Conservation (phyloP, 768 basidiomycete species). For the Pleurotus tuoliensis region DNA sequence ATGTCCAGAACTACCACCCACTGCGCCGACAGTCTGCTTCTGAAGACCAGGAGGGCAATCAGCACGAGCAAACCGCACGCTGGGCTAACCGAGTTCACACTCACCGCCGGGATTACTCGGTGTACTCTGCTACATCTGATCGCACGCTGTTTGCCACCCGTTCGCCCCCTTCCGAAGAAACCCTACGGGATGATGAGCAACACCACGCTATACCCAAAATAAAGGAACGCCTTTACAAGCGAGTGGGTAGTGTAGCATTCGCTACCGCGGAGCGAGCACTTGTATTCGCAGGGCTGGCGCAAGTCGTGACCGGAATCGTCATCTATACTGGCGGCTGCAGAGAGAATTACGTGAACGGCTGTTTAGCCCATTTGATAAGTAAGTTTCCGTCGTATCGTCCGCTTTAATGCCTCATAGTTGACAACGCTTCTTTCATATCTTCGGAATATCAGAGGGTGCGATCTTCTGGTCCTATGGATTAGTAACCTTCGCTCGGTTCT, state of each 20-base stretch:
- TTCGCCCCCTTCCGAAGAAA: constrained; percentile 57
- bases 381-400: constrained; percentile 11
- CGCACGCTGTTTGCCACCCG: constrained; percentile 47
- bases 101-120: constrained; percentile 38
- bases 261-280: constrained; percentile 57
- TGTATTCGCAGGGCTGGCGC: constrained; percentile 67
- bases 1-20: not conserved
- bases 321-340: constrained; percentile 88
- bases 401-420: constrained; percentile 1
- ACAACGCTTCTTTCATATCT: constrained; percentile 7
- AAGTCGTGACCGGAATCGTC: constrained; percentile 66
- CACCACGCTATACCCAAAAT: constrained; percentile 9
- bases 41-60: constrained; percentile 18
- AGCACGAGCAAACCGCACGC: constrained; percentile 39
- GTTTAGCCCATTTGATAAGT: constrained; percentile 92
- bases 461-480: constrained; percentile 95
- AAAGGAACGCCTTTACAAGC: constrained; percentile 22
- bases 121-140: constrained; percentile 44
- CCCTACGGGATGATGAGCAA: constrained; percentile 40
- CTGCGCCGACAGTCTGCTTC: constrained; percentile 1
- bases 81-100: constrained; percentile 29
- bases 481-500: constrained; percentile 88
- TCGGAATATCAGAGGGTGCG: constrained; percentile 58
- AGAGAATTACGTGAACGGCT: constrained; percentile 72
- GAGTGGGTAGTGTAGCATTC: constrained; percentile 46